phyloP scores from a whole-genome alignment of 225 moss, liverwort and hornwort genomes.

The Lunularia cruciata region DNA sequence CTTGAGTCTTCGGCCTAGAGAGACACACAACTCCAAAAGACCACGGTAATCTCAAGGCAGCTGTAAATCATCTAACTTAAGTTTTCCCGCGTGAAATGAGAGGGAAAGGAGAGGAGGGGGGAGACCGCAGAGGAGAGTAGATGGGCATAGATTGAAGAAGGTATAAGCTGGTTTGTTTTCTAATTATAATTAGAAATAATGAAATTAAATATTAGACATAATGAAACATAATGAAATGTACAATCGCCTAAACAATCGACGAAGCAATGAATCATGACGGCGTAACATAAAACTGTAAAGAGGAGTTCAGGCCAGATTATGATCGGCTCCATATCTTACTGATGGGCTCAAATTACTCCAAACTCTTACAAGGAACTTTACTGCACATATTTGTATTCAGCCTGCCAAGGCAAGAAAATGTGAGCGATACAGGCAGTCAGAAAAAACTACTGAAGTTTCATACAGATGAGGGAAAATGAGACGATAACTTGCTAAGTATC shows the following conservation, averaged over 20 bases:
- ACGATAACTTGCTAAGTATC: neutral
- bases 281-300: neutral
- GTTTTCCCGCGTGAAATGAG: no score
- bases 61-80: no score
- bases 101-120: no score
- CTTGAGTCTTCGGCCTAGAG: slow-evolving; percentile 19
- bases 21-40: slow-evolving; percentile 17
- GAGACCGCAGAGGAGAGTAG: no score
- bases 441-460: neutral
- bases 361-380: slow-evolving; percentile 22
- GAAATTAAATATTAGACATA: no score
- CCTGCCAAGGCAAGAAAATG: slow-evolving; percentile 26
- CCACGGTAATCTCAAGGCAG: slow-evolving; percentile 11
- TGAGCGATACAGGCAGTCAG: slow-evolving; percentile 14
- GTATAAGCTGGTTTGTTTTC: neutral
- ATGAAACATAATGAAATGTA: no score
- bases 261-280: neutral
- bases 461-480: slow-evolving; percentile 8
- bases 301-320: neutral
- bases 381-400: slow-evolving; percentile 23
- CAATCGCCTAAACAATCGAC: neutral
- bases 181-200: neutral
- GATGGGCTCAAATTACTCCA: slow-evolving; percentile 24
- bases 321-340: slow-evolving; percentile 16
- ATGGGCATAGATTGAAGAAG: no score